Evolutionary conservation across 163 green algal species (phyloP).

Genomic region (Scenedesmus sp.): DNA sequence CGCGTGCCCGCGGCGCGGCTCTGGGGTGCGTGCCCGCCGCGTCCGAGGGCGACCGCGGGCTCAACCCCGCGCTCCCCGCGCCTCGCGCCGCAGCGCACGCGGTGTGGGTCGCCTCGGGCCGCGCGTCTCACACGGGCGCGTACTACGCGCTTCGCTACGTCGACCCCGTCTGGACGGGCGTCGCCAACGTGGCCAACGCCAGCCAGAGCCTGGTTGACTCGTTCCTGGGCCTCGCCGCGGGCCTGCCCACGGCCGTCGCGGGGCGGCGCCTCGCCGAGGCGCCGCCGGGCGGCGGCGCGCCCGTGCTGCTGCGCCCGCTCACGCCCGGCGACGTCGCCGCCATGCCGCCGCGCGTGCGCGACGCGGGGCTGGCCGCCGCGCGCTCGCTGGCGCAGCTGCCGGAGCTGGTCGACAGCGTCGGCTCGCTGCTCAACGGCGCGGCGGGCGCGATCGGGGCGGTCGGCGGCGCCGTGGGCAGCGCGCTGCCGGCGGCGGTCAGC

Average conservation of each 20-base stretch:
- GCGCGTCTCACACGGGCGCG: background rate
- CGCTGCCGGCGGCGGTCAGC: background rate
- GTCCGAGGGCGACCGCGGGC: too few species aligned
- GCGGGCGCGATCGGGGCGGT: too few species aligned
- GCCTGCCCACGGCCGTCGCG: background rate
- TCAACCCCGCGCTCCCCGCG: background rate
- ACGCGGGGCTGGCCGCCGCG: conserved; percentile 10
- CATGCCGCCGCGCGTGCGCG: background rate
- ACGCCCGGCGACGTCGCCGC: background rate
- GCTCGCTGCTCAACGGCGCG: background rate
- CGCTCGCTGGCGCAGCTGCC: conserved; percentile 20
- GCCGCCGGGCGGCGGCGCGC: background rate
- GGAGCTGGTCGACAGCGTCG: background rate
- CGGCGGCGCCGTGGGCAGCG: background rate
- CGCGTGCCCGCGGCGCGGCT: too few species aligned
- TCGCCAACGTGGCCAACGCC: conserved; percentile 8
- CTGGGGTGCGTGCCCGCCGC: too few species aligned
- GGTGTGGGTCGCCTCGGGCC: conserved; percentile 18
- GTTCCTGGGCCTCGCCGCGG: conserved; percentile 3
- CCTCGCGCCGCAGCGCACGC: conserved; percentile 6
- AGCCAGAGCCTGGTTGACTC: background rate
- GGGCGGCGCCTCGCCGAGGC: conserved; percentile 5
- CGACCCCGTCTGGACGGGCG: conserved; percentile 27
- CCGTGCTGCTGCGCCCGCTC: background rate
- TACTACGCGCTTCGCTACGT: conserved; percentile 36